These are phyloP conservation scores for Yamadazyma atmosphaerica DNA, from an alignment of 1,139 yeast genomes.

Conservation along the genomic window DNA sequence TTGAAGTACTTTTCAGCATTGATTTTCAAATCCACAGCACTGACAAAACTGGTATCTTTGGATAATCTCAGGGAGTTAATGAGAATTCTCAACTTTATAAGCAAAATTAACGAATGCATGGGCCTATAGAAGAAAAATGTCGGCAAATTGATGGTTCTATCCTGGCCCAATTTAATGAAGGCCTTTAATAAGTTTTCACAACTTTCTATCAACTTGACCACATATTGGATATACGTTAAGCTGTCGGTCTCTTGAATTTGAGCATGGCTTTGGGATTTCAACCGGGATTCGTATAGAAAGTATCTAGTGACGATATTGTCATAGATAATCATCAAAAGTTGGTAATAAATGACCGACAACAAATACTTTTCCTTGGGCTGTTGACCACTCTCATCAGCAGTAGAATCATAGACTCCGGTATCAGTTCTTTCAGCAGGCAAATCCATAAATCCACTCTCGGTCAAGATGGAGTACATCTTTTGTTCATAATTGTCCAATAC, in stretches of 20 bases:
- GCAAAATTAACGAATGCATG: slow-evolving; percentile 51
- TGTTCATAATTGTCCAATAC: slow-evolving; percentile 24
- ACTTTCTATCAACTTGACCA: slow-evolving; percentile 39
- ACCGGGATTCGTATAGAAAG: slow-evolving; percentile 15
- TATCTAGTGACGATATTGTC: slow-evolving; percentile 36
- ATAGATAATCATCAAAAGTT: slow-evolving; percentile 47
- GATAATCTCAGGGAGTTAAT: slow-evolving; percentile 37
- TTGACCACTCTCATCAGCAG: background rate
- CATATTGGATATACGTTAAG: slow-evolving; percentile 30
- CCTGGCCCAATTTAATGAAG: slow-evolving; percentile 38
- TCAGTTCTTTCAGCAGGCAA: slow-evolving; percentile 12
- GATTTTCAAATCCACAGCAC: slow-evolving; percentile 22
- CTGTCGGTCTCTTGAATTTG: slow-evolving; percentile 12
- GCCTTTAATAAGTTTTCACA: slow-evolving; percentile 47
- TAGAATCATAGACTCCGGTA: slow-evolving; percentile 4
- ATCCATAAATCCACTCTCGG: slow-evolving; percentile 31
- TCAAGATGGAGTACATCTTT: slow-evolving; percentile 19
- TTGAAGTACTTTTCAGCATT: slow-evolving; percentile 38
- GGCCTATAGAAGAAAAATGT: slow-evolving; percentile 58
- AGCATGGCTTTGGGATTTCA: background rate
- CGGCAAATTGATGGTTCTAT: slow-evolving; percentile 44
- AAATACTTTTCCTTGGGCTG: slow-evolving; percentile 33
- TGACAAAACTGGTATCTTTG: slow-evolving; percentile 9
- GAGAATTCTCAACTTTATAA: slow-evolving; percentile 45
- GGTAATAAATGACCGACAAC: slow-evolving; percentile 43